Conservation (phyloP, 805 yeast species). For the Candida ficus region DNA sequence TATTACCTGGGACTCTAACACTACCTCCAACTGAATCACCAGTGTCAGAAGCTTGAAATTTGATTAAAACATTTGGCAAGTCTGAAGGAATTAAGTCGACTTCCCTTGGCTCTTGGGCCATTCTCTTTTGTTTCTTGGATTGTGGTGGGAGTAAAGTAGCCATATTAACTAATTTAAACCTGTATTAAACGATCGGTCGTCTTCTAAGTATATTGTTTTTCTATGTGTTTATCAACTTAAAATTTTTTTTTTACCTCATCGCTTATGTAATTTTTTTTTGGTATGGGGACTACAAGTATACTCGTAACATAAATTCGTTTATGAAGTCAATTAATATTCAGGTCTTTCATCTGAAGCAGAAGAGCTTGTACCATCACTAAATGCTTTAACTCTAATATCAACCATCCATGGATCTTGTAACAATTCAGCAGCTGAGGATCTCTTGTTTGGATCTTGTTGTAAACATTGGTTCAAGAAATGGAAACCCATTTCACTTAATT, state of each 20-base stretch:
- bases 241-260: constrained; percentile 7
- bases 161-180: constrained; percentile 38
- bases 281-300: neutral
- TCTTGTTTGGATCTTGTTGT: constrained; percentile 72
- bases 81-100: constrained; percentile 70
- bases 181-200: neutral
- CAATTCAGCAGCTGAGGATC: constrained; percentile 82
- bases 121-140: constrained; percentile 79
- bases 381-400: constrained; percentile 64
- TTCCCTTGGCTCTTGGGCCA: constrained; percentile 76
- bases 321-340: neutral
- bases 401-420: constrained; percentile 87
- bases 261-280: constrained; percentile 6
- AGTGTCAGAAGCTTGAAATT: constrained; percentile 89
- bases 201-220: neutral
- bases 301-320: constrained; percentile 1
- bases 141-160: constrained; percentile 94
- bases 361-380: constrained; percentile 37
- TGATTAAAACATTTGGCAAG: constrained; percentile 80
- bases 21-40: constrained; percentile 84
- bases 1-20: constrained; percentile 85
- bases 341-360: constrained; percentile 13
- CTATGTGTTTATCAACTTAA: neutral
- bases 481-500: constrained; percentile 68
- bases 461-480: constrained; percentile 70